Evolutionary conservation across 2,329 filamentous ascomycete species (phyloP).

Genomic region (Madurella fahalii): DNA sequence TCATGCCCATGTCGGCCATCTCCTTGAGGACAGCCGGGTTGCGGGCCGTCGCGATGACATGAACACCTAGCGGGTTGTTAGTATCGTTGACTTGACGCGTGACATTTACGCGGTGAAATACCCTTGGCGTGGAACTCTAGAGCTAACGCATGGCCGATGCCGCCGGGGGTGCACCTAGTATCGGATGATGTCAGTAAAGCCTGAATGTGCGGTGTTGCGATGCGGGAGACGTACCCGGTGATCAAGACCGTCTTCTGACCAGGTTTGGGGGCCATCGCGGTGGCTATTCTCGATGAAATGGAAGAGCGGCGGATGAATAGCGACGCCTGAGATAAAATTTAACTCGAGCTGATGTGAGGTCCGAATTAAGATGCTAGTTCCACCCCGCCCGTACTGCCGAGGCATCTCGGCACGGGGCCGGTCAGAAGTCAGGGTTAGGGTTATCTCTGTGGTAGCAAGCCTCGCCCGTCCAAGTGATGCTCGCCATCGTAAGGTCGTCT

Average conservation of each 20-base stretch:
- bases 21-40: slow-evolving; percentile 44
- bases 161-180: slow-evolving; percentile 52
- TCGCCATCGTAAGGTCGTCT: no score
- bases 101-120: slow-evolving; percentile 21
- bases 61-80: slow-evolving; percentile 37
- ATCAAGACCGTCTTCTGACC: slow-evolving; percentile 45
- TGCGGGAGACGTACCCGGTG: slow-evolving; percentile 40
- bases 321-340: not conserved
- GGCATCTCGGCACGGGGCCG: no score
- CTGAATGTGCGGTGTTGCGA: not conserved
- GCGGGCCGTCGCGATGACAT: slow-evolving; percentile 56
- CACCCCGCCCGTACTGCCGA: no score
- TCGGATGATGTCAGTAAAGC: not conserved
- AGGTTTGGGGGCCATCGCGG: slow-evolving; percentile 20
- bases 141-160: slow-evolving; percentile 53
- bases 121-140: slow-evolving; percentile 51
- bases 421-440: not conserved
- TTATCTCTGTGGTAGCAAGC: not conserved
- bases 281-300: not conserved
- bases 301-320: not conserved
- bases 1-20: slow-evolving; percentile 45
- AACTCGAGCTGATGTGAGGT: not conserved
- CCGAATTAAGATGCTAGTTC: not conserved
- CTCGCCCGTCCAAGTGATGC: no score
- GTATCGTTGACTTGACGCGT: not conserved